Conservation (phyloP, 768 basidiomycete species). For the Tulasnella sp. region DNA sequence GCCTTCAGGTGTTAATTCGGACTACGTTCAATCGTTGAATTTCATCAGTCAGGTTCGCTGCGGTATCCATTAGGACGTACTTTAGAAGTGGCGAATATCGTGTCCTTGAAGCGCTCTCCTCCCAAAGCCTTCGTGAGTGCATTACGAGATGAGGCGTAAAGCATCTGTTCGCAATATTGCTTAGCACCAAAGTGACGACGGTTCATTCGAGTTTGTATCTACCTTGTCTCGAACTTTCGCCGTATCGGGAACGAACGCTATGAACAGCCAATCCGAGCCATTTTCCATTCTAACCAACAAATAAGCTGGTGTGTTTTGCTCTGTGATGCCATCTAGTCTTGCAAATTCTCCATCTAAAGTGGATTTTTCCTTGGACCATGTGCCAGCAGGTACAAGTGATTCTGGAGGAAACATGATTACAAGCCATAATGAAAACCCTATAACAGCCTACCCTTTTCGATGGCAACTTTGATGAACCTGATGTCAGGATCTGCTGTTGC, state of each 20-base stretch:
- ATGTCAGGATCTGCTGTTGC: slow-evolving; percentile 26
- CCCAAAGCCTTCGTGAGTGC: slow-evolving; percentile 62
- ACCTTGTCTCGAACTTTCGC: slow-evolving; percentile 78
- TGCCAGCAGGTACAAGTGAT: slow-evolving; percentile 47
- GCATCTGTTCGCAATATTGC: slow-evolving; percentile 42
- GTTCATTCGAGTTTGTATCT: slow-evolving; percentile 16
- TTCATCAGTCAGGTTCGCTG: neutral
- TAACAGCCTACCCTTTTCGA: slow-evolving; percentile 46
- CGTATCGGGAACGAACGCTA: slow-evolving; percentile 71
- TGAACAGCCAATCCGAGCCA: slow-evolving; percentile 54
- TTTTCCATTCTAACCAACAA: slow-evolving; percentile 53
- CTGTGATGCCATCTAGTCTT: slow-evolving; percentile 43
- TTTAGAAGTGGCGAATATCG: slow-evolving; percentile 67
- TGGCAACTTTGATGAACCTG: slow-evolving; percentile 67
- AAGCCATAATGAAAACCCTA: neutral
- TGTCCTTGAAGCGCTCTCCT: slow-evolving; percentile 54
- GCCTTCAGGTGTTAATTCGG: slow-evolving; percentile 32
- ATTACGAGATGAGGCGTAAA: slow-evolving; percentile 69
- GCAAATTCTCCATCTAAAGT: slow-evolving; percentile 51
- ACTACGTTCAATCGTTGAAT: slow-evolving; percentile 19
- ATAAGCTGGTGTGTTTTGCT: slow-evolving; percentile 58
- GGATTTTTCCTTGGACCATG: slow-evolving; percentile 32
- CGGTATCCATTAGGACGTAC: slow-evolving; percentile 40
- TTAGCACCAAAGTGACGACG: neutral
- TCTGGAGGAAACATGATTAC: slow-evolving; percentile 32